A percentile compares a stretch with the other conserved stretches of the same genome.
phyloP scores from a whole-genome alignment of 1,284 basidiomycete genomes.

The Rhodofomes roseus region DNA sequence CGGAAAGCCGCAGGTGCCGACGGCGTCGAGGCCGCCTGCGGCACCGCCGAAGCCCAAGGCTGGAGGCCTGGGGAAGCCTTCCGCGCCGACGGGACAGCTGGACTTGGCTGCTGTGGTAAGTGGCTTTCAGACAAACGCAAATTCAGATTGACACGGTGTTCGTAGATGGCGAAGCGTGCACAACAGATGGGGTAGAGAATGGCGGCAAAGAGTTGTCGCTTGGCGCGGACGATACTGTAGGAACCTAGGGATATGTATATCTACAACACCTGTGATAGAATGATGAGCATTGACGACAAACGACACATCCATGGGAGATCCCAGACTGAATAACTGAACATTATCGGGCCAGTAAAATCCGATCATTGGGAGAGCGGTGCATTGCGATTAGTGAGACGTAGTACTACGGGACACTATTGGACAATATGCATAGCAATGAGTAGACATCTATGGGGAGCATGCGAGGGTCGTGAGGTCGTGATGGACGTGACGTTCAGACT shows the following conservation, averaged over 20 bases:
- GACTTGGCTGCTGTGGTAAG: constrained; percentile 80
- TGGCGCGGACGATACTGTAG: neutral
- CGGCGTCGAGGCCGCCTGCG: constrained; percentile 44
- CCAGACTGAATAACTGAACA: too few species aligned
- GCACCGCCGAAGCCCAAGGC: constrained; percentile 23
- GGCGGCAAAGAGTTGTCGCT: neutral
- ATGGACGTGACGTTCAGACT: neutral
- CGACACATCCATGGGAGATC: too few species aligned
- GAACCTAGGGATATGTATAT: neutral
- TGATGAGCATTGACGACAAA: neutral
- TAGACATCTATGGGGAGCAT: neutral
- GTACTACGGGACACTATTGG: neutral
- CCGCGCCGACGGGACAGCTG: constrained; percentile 59
- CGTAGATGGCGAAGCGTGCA: constrained; percentile 66
- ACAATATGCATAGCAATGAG: neutral
- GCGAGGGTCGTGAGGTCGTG: neutral
- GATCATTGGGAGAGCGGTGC: neutral
- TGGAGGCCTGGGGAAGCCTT: constrained; percentile 28
- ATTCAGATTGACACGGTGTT: constrained; percentile 1
- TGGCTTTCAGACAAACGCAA: constrained; percentile 22
- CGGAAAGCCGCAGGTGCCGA: constrained; percentile 58
- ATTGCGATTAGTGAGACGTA: neutral
- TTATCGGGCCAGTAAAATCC: neutral
- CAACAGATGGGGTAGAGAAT: constrained; percentile 44
- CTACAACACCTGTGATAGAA: neutral